Evolutionary conservation across 2,329 filamentous ascomycete genomes (phyloP), one percentile per base, ranked within the genome.

Genomic region (Tolypocladium nubicola): DNA sequence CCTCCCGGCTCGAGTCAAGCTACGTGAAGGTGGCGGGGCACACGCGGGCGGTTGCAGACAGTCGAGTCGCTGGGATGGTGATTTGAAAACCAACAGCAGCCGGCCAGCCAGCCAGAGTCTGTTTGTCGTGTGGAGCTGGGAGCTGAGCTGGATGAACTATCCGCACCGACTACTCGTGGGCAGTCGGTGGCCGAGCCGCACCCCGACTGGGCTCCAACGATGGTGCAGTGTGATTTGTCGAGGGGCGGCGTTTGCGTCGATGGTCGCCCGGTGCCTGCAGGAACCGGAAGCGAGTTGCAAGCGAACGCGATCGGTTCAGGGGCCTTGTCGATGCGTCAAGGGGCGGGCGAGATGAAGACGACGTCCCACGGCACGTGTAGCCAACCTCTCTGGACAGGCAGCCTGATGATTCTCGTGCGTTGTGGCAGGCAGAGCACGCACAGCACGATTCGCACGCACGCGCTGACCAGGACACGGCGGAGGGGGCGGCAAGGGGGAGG

Each of bases 1-100:
- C 55, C 52, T 54, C 23, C 55, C 52, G 40, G 58, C 39, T 52
- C 39, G 58, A 57, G 58, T 55, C 58, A 57, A 59, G 55, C 47
- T 55, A 49, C 54, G 30, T 45, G 30, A 35, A 26, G 56, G 53
- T 52, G 43, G 45, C 53, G 45, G 56, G 56, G 56, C 38, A 16
- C 14, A 11, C 30, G 7, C 40, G 47, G 55, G 38, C 52, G 39
- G 52, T 54, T 54, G 52, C 52, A 54, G 52, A 21, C 52, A 19
- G 50, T 39, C 23, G 43, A 19, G 26, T 49, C 21, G 14, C 37
- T 40, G 26, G 3, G 47, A 37, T 13, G 47, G 26, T 9, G 30
- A 21, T 10, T 19, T 26, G 3, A 37, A 13, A 14, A 19, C 47
- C 30, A 33, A 33, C 30, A 21, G 30, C 30, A 13, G 21, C 30